Evolutionary conservation across 495 filamentous ascomycete genomes (phyloP).

Genomic region (Talaromyces wortmannii): DNA sequence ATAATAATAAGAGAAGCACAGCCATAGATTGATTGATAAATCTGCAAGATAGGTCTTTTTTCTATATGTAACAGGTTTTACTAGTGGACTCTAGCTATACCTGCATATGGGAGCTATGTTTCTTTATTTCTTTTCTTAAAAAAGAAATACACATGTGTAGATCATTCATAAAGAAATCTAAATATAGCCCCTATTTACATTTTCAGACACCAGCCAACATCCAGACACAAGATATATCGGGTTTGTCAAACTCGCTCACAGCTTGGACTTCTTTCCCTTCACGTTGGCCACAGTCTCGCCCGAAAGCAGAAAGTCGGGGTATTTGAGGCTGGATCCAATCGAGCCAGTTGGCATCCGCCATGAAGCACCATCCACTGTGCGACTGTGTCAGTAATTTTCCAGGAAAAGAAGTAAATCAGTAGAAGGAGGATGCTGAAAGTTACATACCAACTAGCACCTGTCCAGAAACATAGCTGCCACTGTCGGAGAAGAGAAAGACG

Average conservation of each 20-base stretch:
- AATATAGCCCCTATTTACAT: no score
- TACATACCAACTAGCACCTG: conserved; percentile 59
- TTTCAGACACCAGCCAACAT: neutral
- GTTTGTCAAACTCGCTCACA: conserved; percentile 27
- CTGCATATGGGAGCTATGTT: no score
- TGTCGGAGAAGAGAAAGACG: conserved; percentile 76
- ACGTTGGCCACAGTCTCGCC: conserved; percentile 49
- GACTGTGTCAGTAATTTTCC: conserved; percentile 1
- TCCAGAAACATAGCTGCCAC: conserved; percentile 78
- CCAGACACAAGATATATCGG: neutral
- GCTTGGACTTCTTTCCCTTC: conserved; percentile 54
- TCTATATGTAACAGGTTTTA: no score
- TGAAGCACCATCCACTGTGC: conserved; percentile 35
- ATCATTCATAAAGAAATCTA: no score
- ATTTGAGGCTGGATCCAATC: conserved; percentile 41
- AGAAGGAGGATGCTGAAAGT: neutral
- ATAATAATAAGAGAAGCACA: no score
- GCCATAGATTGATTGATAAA: no score
- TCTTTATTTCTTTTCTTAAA: no score
- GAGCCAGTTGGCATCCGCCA: conserved; percentile 31
- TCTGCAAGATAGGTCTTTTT: no score
- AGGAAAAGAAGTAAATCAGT: neutral
- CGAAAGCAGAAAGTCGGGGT: conserved; percentile 59
- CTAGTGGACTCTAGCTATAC: no score
- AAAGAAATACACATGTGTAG: no score